Percentiles rank a stretch among this genome's conserved stretches.
These are phyloP conservation scores for Aureobasidium pullulans DNA, from an alignment of 2,329 filamentous ascomycete genomes.

Conservation along the genomic window DNA sequence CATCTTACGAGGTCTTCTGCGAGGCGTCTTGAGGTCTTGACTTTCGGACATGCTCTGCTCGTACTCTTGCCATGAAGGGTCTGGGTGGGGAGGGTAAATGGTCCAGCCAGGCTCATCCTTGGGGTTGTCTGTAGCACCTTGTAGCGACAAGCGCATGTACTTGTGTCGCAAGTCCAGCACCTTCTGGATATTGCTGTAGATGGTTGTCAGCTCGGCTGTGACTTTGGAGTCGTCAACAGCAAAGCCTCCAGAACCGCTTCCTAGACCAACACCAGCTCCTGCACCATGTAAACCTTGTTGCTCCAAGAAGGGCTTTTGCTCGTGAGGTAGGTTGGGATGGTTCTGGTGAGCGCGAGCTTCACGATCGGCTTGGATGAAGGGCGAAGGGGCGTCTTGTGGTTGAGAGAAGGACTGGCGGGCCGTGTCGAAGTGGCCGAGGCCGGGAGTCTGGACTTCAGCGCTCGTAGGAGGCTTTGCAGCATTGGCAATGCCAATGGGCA, in stretches of 20 bases:
- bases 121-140: constrained; percentile 77
- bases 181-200: constrained; percentile 85
- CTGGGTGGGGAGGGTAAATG: constrained; percentile 85
- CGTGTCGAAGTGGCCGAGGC: constrained; percentile 23
- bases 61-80: constrained; percentile 66
- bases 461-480: constrained; percentile 25
- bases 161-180: constrained; percentile 83
- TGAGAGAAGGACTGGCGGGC: constrained; percentile 25
- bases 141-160: constrained; percentile 79
- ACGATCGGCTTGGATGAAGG: constrained; percentile 39
- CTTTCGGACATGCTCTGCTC: constrained; percentile 30
- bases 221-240: constrained; percentile 70
- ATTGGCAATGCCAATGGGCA: constrained; percentile 29
- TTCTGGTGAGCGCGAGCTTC: constrained; percentile 42
- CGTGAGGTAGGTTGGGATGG: constrained; percentile 48
- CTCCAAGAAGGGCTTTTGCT: constrained; percentile 47
- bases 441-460: constrained; percentile 25
- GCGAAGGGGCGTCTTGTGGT: constrained; percentile 33
- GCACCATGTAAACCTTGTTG: constrained; percentile 51
- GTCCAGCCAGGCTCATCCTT: constrained; percentile 76
- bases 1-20: constrained; percentile 63
- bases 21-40: constrained; percentile 19
- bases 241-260: constrained; percentile 55
- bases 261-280: constrained; percentile 53
- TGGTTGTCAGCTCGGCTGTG: constrained; percentile 72